Evolutionary conservation across 2,329 filamentous ascomycete species (phyloP).

Genomic region (Byssothecium circinans): DNA sequence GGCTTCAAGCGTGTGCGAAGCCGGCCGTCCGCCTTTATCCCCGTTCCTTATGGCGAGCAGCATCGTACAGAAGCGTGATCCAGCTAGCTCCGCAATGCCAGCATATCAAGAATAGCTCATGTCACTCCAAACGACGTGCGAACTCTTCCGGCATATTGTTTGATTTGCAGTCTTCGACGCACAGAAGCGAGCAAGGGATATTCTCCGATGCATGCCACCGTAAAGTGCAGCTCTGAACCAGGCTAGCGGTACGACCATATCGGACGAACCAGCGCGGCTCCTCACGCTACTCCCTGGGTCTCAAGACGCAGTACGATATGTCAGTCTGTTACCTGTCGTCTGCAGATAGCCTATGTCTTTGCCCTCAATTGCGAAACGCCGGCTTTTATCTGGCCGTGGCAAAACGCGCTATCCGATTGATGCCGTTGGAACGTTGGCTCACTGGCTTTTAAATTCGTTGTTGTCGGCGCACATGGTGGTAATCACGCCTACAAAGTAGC

Average conservation of each 20-base stretch:
- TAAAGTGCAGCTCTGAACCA: constrained; percentile 23
- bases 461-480: constrained; percentile 36
- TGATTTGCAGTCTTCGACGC: constrained; percentile 20
- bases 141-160: constrained; percentile 19
- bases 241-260: constrained; percentile 28
- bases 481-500: constrained; percentile 31
- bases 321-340: constrained; percentile 29
- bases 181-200: constrained; percentile 31
- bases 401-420: not conserved
- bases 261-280: constrained; percentile 25
- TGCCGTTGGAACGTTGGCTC: constrained; percentile 15
- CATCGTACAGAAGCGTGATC: constrained; percentile 8
- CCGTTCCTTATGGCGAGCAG: constrained; percentile 1
- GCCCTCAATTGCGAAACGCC: constrained; percentile 20
- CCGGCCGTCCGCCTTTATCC: not conserved
- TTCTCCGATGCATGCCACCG: constrained; percentile 37
- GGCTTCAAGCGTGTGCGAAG: not conserved
- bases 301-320: constrained; percentile 37
- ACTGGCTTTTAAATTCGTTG: constrained; percentile 18
- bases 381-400: constrained; percentile 14
- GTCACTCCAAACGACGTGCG: constrained; percentile 12
- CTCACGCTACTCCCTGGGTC: constrained; percentile 24
- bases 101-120: constrained; percentile 18
- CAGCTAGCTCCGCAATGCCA: constrained; percentile 3
- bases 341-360: constrained; percentile 31